Percentiles rank a stretch among this genome's conserved stretches.
Conservation (phyloP, 2,329 filamentous ascomycete genomes). For the Sporothrix inflata region DNA sequence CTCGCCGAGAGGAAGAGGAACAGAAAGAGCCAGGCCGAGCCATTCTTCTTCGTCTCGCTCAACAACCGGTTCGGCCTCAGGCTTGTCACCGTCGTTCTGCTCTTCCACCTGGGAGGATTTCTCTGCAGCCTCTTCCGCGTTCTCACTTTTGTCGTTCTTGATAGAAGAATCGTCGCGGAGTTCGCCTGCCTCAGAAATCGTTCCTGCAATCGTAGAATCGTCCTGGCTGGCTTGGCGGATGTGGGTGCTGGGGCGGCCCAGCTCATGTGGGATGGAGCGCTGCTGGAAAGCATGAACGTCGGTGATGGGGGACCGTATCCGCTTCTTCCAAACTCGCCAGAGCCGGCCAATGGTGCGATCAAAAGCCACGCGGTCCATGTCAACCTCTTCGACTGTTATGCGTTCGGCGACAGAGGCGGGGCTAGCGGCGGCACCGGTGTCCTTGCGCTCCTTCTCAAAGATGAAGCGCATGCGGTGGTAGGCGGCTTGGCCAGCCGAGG, state of each 20-base stretch:
- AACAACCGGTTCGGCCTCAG: background rate
- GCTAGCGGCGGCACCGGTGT: slow-evolving; percentile 46
- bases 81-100: background rate
- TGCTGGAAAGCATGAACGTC: slow-evolving; percentile 51
- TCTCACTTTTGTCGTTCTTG: slow-evolving; percentile 26
- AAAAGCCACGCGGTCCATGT: slow-evolving; percentile 90
- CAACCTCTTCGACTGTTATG: slow-evolving; percentile 82
- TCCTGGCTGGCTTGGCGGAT: slow-evolving; percentile 46
- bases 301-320: slow-evolving; percentile 62
- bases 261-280: slow-evolving; percentile 55
- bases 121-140: background rate
- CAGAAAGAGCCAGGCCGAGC: slow-evolving; percentile 53
- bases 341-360: slow-evolving; percentile 85
- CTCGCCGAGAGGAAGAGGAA: slow-evolving; percentile 69
- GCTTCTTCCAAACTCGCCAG: slow-evolving; percentile 96
- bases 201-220: slow-evolving; percentile 44
- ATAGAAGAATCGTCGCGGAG: background rate
- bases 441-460: slow-evolving; percentile 62
- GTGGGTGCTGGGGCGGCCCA: slow-evolving; percentile 43
- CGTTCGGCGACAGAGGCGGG: slow-evolving; percentile 61
- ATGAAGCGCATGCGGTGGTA: slow-evolving; percentile 66
- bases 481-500: slow-evolving; percentile 84
- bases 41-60: slow-evolving; percentile 45
- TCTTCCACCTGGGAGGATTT: slow-evolving; percentile 21
- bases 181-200: slow-evolving; percentile 39